These are phyloP conservation scores for Eucalyptus albens DNA, from an alignment of 345 rosid genomes.

Conservation along the genomic window DNA sequence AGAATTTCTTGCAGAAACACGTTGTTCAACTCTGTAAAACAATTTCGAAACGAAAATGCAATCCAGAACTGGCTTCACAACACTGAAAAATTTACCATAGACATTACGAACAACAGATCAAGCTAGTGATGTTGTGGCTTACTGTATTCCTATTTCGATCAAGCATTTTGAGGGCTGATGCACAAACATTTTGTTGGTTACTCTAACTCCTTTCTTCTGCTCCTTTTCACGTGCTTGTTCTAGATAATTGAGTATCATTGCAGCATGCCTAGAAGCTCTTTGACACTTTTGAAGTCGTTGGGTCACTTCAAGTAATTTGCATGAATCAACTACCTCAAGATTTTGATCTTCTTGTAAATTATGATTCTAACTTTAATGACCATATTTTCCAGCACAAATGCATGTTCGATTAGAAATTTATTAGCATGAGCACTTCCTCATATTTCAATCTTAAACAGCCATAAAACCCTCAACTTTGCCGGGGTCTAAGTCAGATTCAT, in stretches of 20 bases:
- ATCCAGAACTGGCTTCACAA: background rate
- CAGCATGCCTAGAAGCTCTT: background rate
- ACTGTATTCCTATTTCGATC: background rate
- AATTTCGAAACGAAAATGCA: background rate
- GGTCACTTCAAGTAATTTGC: background rate
- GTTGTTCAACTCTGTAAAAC: background rate
- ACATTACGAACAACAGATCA: no score
- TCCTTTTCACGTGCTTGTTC: background rate
- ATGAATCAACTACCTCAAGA: background rate
- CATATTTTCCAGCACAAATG: background rate
- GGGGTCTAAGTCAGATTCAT: background rate
- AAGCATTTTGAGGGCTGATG: background rate
- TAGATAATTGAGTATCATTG: no score
- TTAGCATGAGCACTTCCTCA: background rate
- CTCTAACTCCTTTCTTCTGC: background rate
- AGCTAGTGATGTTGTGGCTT: background rate
- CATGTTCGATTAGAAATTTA: background rate
- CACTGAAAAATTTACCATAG: background rate
- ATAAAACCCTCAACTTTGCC: background rate
- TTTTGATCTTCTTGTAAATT: background rate
- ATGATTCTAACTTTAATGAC: background rate
- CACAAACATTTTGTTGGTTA: background rate
- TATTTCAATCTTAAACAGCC: background rate
- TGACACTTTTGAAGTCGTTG: background rate
- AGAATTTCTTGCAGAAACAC: background rate